phyloP scores from a whole-genome alignment of 768 basidiomycete genomes.

The Austroboletus festivus region DNA sequence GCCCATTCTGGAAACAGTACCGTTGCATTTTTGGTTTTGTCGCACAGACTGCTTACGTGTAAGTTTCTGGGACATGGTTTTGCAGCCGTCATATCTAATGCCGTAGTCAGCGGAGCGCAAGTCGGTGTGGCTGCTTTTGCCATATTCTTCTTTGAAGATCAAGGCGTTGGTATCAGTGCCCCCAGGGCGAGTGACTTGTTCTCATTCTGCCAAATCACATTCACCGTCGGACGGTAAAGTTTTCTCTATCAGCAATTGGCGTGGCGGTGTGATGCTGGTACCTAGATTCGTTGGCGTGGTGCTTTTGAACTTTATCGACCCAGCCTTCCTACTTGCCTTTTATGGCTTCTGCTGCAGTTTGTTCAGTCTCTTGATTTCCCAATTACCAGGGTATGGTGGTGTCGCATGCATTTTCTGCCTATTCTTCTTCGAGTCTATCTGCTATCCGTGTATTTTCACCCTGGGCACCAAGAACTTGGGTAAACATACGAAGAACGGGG shows the following conservation, averaged over 20 bases:
- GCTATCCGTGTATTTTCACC: slow-evolving; percentile 68
- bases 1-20: slow-evolving; percentile 67
- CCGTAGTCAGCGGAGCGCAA: slow-evolving; percentile 50
- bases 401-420: slow-evolving; percentile 60
- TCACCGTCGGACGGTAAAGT: slow-evolving; percentile 55
- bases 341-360: slow-evolving; percentile 51
- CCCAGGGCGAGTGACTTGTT: slow-evolving; percentile 60
- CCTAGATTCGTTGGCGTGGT: slow-evolving; percentile 56
- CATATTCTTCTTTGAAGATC: slow-evolving; percentile 68
- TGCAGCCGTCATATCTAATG: not conserved
- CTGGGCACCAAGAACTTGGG: slow-evolving; percentile 64
- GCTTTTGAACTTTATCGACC: slow-evolving; percentile 61
- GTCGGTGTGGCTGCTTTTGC: slow-evolving; percentile 65
- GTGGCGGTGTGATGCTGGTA: slow-evolving; percentile 14
- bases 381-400: slow-evolving; percentile 50
- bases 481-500: slow-evolving; percentile 56
- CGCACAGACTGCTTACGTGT: slow-evolving; percentile 68
- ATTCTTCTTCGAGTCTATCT: slow-evolving; percentile 77
- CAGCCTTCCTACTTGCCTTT: slow-evolving; percentile 55
- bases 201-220: slow-evolving; percentile 70
- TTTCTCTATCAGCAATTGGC: not conserved
- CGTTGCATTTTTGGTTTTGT: slow-evolving; percentile 70
- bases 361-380: slow-evolving; percentile 50
- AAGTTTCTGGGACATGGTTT: slow-evolving; percentile 21
- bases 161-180: slow-evolving; percentile 50